Base-by-base conservation (phyloP, 2,329 filamentous ascomycete genomes). In the Metarhizium rileyi region DNA sequence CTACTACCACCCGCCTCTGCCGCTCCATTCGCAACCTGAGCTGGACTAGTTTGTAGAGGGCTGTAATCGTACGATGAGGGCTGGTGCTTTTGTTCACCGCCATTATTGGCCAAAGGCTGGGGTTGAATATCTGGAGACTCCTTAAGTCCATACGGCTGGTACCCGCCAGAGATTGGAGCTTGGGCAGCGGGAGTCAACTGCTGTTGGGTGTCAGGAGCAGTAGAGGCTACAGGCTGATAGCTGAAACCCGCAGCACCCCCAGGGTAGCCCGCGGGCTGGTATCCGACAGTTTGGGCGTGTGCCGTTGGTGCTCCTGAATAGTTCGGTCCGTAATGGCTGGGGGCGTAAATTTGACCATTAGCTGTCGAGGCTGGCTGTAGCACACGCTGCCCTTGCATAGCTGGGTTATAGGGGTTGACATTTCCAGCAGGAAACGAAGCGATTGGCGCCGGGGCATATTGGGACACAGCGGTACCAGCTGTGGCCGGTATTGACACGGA, bases 61-160 rank as follows among this genome's bases (percentile, higher is more conserved):
- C 76, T 73, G 52, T 77, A 81, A 5, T 74, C 75, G 48, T 76
- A 77, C 3, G 70, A 69, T 0, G 69, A 63, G 14, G 73, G 66
- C 47, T 77, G 72, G 51, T 76, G 76, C 4, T 61, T 63, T 48
- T 64, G 57, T 48, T 59, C 49, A 45, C 58, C 43, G 38, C 58
- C 16, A 42, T 61, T 53, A 25, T 61, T 53, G 23, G 51, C 25
- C 28, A 40, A 30, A 35, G 59, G 36, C 33, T 26, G 46, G 5
- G 53, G 35, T 5, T 56, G 53, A 43, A 61, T 58, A 45, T 53
- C 57, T 16, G 58, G 51, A 2, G 61, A 55, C 16, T 56, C 50
- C 27, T 61, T 54, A 22, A 63, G 57, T 5, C 60, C 61, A 38
- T 60, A 61, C 4, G 64, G 61, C 42, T 63, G 64, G 35, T 63